Conservation (phyloP, 352 stramenopile species). For the Blastocystis sp. region DNA sequence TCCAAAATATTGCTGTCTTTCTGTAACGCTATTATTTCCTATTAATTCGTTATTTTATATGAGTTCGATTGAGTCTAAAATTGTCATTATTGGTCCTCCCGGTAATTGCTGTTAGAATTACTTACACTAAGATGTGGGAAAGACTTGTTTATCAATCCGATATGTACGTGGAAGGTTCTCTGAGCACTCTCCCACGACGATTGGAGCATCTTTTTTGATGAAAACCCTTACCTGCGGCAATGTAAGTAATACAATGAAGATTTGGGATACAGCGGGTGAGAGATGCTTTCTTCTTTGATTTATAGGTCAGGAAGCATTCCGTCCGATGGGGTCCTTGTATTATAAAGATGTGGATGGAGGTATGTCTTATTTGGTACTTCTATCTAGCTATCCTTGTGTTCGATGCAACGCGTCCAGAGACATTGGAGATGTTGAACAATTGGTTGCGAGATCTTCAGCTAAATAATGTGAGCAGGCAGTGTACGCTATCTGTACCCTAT, state of each 20-base stretch:
- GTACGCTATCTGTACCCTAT: not conserved
- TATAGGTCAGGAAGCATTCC: slow-evolving; percentile 43
- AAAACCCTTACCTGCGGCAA: slow-evolving; percentile 42
- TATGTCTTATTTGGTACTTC: not conserved
- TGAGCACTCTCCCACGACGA: slow-evolving; percentile 20
- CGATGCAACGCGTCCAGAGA: slow-evolving; percentile 17
- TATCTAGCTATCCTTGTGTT: slow-evolving; percentile 31
- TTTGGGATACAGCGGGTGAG: slow-evolving; percentile 53
- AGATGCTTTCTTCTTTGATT: not conserved
- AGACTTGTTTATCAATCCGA: slow-evolving; percentile 43
- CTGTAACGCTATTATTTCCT: not conserved
- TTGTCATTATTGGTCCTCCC: slow-evolving; percentile 42
- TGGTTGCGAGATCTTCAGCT: slow-evolving; percentile 6
- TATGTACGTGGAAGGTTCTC: slow-evolving; percentile 23
- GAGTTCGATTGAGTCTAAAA: slow-evolving; percentile 54
- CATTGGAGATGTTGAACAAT: not conserved
- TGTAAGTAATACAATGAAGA: slow-evolving; percentile 49
- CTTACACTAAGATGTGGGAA: slow-evolving; percentile 28
- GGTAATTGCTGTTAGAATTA: not conserved
- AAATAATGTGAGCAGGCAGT: slow-evolving; percentile 5
- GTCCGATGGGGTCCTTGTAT: slow-evolving; percentile 33
- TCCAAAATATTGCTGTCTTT: not conserved
- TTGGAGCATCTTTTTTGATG: slow-evolving; percentile 55
- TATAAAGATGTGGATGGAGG: slow-evolving; percentile 60
- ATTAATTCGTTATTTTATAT: not conserved